These are phyloP conservation scores for Mycosarcoma mackinlayi DNA, from an alignment of 1,284 basidiomycete genomes.

Conservation along the genomic window DNA sequence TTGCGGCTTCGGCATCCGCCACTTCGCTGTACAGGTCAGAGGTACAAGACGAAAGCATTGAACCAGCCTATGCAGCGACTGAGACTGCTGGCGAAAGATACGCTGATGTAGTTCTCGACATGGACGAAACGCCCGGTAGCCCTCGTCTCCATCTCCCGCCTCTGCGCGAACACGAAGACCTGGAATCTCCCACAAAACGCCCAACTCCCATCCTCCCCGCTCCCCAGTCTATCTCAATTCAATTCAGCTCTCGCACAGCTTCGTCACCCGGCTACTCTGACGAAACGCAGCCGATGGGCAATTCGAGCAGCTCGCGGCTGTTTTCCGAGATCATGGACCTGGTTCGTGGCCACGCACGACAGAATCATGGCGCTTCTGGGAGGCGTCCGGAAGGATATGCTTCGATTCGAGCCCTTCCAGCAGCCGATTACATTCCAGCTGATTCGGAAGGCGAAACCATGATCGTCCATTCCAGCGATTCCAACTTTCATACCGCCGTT, in stretches of 20 bases:
- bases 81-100: background rate
- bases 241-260: background rate
- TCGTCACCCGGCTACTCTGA: conserved; percentile 19
- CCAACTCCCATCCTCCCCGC: background rate
- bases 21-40: background rate
- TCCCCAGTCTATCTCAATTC: background rate
- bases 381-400: conserved; percentile 21
- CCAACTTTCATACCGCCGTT: conserved; percentile 9
- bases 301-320: conserved; percentile 18
- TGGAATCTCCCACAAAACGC: conserved; percentile 30
- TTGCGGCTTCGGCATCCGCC: too few species aligned
- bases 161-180: conserved; percentile 4
- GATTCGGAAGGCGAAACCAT: conserved; percentile 3
- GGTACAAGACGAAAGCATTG: background rate
- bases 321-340: conserved; percentile 42
- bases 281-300: conserved; percentile 9
- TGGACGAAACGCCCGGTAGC: conserved; percentile 38
- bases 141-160: background rate
- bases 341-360: conserved; percentile 8
- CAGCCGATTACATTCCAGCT: too few species aligned
- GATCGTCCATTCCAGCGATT: conserved; percentile 15
- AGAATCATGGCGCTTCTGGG: too few species aligned
- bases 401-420: too few species aligned
- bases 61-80: too few species aligned
- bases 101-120: conserved; percentile 11